A percentile compares a stretch with the other conserved stretches of the same genome.
Evolutionary conservation across 495 filamentous ascomycete species (phyloP).

Genomic region (Cetradonia linearis): DNA sequence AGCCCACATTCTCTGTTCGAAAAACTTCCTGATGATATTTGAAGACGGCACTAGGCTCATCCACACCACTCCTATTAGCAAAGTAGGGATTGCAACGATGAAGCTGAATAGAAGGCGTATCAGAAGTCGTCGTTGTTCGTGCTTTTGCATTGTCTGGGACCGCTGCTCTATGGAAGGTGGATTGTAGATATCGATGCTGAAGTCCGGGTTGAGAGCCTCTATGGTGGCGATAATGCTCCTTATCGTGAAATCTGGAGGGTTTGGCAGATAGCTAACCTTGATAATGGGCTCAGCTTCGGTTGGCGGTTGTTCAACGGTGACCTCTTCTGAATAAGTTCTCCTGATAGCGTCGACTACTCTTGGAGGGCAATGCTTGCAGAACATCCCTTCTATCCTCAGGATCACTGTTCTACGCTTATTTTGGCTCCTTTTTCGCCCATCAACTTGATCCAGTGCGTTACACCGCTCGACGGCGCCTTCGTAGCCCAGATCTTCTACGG

Average conservation of each 20-base stretch:
- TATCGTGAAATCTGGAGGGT: slow-evolving; percentile 61
- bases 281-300: slow-evolving; percentile 54
- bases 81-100: slow-evolving; percentile 71
- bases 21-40: slow-evolving; percentile 45
- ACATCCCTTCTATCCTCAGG: slow-evolving; percentile 73
- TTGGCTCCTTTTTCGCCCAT: slow-evolving; percentile 17
- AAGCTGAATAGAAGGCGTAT: slow-evolving; percentile 60
- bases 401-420: slow-evolving; percentile 44
- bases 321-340: slow-evolving; percentile 33
- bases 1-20: slow-evolving; percentile 60
- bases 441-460: neutral
- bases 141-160: slow-evolving; percentile 56
- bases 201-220: slow-evolving; percentile 50
- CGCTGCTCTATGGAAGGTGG: slow-evolving; percentile 80
- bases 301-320: slow-evolving; percentile 41
- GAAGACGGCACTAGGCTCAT: slow-evolving; percentile 65
- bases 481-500: slow-evolving; percentile 74
- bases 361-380: slow-evolving; percentile 71
- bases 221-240: slow-evolving; percentile 61
- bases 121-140: slow-evolving; percentile 51
- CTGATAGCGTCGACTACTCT: slow-evolving; percentile 47
- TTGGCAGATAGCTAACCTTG: slow-evolving; percentile 59
- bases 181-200: slow-evolving; percentile 61
- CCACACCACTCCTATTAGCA: slow-evolving; percentile 82
- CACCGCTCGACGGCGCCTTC: slow-evolving; percentile 51